Percentiles rank a stretch among this genome's conserved stretches.
Conservation (phyloP, 2,329 filamentous ascomycete species). For the Aspergillus neoniger region DNA sequence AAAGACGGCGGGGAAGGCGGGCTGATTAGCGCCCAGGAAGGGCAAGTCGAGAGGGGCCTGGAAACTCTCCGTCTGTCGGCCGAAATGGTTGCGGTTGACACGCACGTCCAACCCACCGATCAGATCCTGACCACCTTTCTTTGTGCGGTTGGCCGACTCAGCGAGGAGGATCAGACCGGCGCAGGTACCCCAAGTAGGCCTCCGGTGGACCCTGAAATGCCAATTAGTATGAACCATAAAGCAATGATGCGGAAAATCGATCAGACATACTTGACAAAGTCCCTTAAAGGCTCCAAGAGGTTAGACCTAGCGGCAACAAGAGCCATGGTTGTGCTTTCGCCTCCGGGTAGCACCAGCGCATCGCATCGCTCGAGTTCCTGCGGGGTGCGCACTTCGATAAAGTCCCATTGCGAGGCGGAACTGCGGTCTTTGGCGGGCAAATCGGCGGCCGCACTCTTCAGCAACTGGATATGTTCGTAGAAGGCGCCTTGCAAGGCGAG, state of each 20-base stretch:
- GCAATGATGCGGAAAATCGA: neutral
- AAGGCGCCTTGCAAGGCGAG: slow-evolving; percentile 90
- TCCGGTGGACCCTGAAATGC: slow-evolving; percentile 64
- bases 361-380: slow-evolving; percentile 72
- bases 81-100: slow-evolving; percentile 93
- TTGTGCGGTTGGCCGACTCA: slow-evolving; percentile 82
- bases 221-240: slow-evolving; percentile 7
- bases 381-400: slow-evolving; percentile 78
- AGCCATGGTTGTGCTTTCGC: slow-evolving; percentile 92
- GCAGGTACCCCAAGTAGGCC: slow-evolving; percentile 93
- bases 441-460: slow-evolving; percentile 66
- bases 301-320: slow-evolving; percentile 80
- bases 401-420: slow-evolving; percentile 52
- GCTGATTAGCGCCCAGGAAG: slow-evolving; percentile 57
- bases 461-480: slow-evolving; percentile 77
- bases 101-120: slow-evolving; percentile 89
- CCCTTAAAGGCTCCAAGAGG: slow-evolving; percentile 77
- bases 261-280: slow-evolving; percentile 82
- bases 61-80: slow-evolving; percentile 89
- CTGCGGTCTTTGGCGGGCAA: slow-evolving; percentile 35
- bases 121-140: slow-evolving; percentile 87
- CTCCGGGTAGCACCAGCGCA: slow-evolving; percentile 86
- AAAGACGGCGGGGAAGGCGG: slow-evolving; percentile 78
- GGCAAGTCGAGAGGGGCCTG: slow-evolving; percentile 71
- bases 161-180: slow-evolving; percentile 90